phyloP scores from a whole-genome alignment of 2,329 filamentous ascomycete species.

The Balansia obtecta region DNA sequence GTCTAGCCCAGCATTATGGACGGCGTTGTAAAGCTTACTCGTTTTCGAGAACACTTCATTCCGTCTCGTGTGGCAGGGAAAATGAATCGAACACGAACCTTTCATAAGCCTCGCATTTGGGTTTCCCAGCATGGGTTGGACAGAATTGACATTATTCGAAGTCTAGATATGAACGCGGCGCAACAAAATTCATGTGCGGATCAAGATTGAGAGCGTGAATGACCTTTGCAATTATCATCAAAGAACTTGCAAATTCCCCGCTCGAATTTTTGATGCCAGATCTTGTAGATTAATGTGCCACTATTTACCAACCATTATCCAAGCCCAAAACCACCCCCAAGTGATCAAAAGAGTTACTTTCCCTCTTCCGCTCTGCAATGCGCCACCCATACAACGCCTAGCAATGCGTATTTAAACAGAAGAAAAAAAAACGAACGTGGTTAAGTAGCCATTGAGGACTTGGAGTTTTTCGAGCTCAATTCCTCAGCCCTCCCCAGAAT shows the following conservation, averaged over 20 bases:
- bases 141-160: no score
- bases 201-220: background rate
- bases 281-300: background rate
- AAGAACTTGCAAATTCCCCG: background rate
- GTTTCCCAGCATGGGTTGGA: no score
- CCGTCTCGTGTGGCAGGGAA: no score
- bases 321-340: background rate
- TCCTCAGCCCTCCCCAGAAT: background rate
- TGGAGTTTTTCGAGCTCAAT: background rate
- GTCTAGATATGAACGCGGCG: no score
- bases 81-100: no score
- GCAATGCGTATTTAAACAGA: conserved; percentile 2
- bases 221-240: background rate
- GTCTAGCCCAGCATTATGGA: background rate
- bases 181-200: background rate
- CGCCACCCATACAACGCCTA: conserved; percentile 2
- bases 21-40: background rate
- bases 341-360: background rate
- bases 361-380: background rate
- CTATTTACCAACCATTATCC: background rate
- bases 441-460: background rate
- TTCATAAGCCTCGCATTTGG: no score
- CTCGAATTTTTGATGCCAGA: background rate
- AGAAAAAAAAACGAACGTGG: background rate
- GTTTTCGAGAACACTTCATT: no score